Conservation (phyloP, 768 basidiomycete genomes). For the Termitomyces sp. region DNA sequence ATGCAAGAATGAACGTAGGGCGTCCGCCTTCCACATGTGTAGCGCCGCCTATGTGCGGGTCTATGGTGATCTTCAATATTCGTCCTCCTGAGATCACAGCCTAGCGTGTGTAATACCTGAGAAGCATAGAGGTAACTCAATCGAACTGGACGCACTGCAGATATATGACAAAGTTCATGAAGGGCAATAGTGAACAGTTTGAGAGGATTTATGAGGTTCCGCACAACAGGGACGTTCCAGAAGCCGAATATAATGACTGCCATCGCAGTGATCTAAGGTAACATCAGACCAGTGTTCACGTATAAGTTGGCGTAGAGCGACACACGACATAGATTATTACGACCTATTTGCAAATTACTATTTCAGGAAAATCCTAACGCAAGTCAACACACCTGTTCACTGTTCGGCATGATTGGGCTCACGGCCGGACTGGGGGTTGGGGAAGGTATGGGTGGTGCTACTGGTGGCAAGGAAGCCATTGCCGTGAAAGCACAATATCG, state of each 20-base stretch:
- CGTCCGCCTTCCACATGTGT: constrained; percentile 75
- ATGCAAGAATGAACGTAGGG: constrained; percentile 63
- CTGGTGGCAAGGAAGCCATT: constrained; percentile 31
- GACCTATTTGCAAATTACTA: constrained; percentile 39
- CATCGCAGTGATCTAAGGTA: constrained; percentile 68
- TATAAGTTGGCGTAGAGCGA: constrained; percentile 11
- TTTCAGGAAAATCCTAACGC: constrained; percentile 10
- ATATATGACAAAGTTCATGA: constrained; percentile 85
- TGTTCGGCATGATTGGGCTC: constrained; percentile 53
- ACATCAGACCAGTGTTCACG: neutral
- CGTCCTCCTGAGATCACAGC: constrained; percentile 76
- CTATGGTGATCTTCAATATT: constrained; percentile 75
- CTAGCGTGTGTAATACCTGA: constrained; percentile 26
- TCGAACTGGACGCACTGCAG: constrained; percentile 47
- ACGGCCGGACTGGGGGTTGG: constrained; percentile 22
- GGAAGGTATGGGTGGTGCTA: constrained; percentile 38
- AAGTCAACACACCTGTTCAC: constrained; percentile 55
- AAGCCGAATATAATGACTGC: constrained; percentile 82
- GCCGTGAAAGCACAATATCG: neutral
- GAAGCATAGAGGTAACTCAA: neutral
- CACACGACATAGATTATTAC: constrained; percentile 74
- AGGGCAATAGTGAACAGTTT: constrained; percentile 86
- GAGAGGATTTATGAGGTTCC: constrained; percentile 75
- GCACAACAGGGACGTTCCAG: constrained; percentile 80
- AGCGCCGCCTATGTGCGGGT: constrained; percentile 74